Conservation (phyloP, 2,329 filamentous ascomycete genomes). For the Cercospora beticola region DNA sequence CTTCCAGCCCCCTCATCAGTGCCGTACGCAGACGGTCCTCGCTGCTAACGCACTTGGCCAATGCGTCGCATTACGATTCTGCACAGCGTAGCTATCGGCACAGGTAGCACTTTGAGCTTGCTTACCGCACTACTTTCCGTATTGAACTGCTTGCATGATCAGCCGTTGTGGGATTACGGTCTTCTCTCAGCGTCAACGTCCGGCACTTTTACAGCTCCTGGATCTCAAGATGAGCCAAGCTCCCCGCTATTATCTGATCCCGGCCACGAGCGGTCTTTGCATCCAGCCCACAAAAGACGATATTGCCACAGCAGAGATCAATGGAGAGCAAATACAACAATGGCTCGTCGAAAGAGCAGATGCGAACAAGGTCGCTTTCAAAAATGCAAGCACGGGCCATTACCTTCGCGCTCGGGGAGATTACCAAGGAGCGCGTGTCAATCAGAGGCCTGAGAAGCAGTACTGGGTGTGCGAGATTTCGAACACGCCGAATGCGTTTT, state of each 20-base stretch:
- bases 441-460: conserved; percentile 9
- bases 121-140: neutral
- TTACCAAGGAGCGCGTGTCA: conserved; percentile 5
- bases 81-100: neutral
- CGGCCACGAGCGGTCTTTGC: conserved; percentile 19
- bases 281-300: conserved; percentile 8
- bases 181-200: neutral
- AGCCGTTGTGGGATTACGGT: conserved; percentile 1
- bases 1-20: neutral
- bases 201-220: neutral
- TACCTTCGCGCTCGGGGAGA: conserved; percentile 9
- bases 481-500: conserved; percentile 16
- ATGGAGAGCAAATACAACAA: conserved; percentile 7
- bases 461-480: conserved; percentile 8
- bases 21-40: neutral
- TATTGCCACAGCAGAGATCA: conserved; percentile 14
- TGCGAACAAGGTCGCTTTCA: conserved; percentile 8
- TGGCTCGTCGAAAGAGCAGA: conserved; percentile 11
- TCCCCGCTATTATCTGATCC: conserved; percentile 10
- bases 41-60: neutral
- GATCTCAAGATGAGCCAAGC: conserved; percentile 7
- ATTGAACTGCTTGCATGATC: neutral
- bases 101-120: neutral
- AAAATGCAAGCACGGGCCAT: conserved; percentile 6
- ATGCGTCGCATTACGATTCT: neutral